Conservation (phyloP, 1,284 basidiomycete genomes). For the Tylopilus orsonianus region DNA sequence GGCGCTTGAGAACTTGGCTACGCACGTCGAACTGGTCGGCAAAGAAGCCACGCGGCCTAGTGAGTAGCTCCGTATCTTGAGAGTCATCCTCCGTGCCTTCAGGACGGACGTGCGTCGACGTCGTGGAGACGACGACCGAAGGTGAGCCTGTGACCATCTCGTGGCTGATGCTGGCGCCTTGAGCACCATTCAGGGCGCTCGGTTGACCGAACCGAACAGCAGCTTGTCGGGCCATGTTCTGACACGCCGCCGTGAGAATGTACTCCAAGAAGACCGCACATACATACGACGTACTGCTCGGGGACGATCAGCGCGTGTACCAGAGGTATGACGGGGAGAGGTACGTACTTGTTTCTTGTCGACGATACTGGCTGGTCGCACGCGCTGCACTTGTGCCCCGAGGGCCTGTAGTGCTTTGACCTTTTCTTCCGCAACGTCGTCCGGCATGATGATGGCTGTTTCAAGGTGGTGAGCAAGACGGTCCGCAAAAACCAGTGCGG, state of each 20-base stretch:
- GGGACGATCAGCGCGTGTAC: background rate
- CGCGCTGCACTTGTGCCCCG: conserved; percentile 85
- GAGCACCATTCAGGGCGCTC: conserved; percentile 34
- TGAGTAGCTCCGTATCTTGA: conserved; percentile 42
- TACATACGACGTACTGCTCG: conserved; percentile 27
- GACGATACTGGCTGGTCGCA: conserved; percentile 86
- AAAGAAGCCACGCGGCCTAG: conserved; percentile 75
- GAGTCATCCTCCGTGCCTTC: conserved; percentile 34
- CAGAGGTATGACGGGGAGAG: background rate
- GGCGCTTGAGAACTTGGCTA: background rate
- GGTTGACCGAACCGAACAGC: conserved; percentile 71
- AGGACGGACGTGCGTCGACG: conserved; percentile 45
- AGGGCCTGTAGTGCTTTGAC: conserved; percentile 80
- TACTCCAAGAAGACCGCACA: conserved; percentile 36
- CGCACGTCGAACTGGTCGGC: conserved; percentile 92
- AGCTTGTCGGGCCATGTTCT: conserved; percentile 82
- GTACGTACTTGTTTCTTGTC: conserved; percentile 86
- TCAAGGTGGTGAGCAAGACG: background rate
- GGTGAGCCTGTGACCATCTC: conserved; percentile 39
- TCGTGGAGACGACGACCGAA: conserved; percentile 59
- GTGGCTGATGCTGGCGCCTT: conserved; percentile 29
- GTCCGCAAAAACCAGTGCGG: conserved; percentile 22
- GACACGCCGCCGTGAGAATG: conserved; percentile 31
- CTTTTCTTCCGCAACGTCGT: conserved; percentile 93
- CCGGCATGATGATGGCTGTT: conserved; percentile 88